phyloP scores from a whole-genome alignment of 345 rosid species.

The Gossypium rotundifolium region DNA sequence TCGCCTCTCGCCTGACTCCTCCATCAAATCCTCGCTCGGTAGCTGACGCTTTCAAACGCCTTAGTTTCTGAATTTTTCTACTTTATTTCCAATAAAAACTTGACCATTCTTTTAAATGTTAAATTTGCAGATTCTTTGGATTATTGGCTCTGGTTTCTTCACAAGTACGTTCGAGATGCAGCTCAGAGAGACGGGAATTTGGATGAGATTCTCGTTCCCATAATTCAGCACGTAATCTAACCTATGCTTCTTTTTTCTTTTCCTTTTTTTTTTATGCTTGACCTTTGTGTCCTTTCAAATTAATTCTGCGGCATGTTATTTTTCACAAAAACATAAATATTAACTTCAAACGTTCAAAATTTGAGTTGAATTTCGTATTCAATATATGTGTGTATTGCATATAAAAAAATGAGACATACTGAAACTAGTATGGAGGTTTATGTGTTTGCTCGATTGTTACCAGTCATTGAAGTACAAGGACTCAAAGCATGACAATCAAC shows the following conservation, averaged over 20 bases:
- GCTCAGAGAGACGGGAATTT: constrained; percentile 37
- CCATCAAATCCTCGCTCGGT: constrained; percentile 44
- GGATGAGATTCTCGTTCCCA: constrained; percentile 65
- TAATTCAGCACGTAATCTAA: constrained; percentile 52
- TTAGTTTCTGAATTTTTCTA: not conserved
- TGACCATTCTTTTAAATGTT: not conserved
- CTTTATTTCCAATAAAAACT: not conserved
- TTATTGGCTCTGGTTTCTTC: constrained; percentile 60
- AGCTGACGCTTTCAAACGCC: not conserved
- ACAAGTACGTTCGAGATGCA: constrained; percentile 49
- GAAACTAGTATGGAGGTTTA: not conserved
- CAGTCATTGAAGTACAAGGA: constrained; percentile 62
- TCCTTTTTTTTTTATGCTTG: not conserved
- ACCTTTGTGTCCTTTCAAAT: not conserved
- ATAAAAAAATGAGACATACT: not conserved
- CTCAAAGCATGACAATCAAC: constrained; percentile 41
- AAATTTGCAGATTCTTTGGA: constrained; percentile 38
- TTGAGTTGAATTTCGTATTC: not conserved
- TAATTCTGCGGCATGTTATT: not conserved
- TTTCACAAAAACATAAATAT: not conserved
- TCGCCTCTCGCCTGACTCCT: constrained; percentile 35
- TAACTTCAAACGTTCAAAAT: not conserved
- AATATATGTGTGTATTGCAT: not conserved
- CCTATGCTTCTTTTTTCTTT: not conserved
- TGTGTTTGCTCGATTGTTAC: not conserved